A percentile compares a stretch with the other conserved stretches of the same genome.
These are phyloP conservation scores for Talaromyces funiculosus DNA, from an alignment of 2,329 filamentous ascomycete species.

Conservation along the genomic window DNA sequence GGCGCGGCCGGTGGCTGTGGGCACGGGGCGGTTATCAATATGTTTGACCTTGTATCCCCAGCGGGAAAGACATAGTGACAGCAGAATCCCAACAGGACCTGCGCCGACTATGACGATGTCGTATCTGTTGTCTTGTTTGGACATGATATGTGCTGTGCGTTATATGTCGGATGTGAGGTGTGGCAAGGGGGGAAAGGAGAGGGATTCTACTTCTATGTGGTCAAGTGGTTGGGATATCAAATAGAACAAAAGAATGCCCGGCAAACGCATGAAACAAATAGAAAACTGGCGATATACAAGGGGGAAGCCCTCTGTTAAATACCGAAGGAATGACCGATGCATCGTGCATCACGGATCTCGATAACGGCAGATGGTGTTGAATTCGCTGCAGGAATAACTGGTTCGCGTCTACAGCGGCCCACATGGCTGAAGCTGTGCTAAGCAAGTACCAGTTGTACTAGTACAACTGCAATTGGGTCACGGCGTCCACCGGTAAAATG, in stretches of 20 bases:
- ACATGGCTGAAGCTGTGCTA: background rate
- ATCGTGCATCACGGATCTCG: slow-evolving; percentile 5
- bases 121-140: slow-evolving; percentile 33
- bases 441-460: background rate
- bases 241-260: background rate
- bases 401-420: background rate
- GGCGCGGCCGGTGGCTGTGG: slow-evolving; percentile 77
- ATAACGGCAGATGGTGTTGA: slow-evolving; percentile 6
- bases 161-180: background rate
- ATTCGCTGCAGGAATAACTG: background rate
- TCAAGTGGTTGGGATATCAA: background rate
- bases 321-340: background rate
- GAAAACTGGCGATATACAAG: background rate
- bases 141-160: background rate
- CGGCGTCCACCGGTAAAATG: background rate
- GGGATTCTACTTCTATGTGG: background rate
- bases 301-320: background rate
- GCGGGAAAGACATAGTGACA: slow-evolving; percentile 79
- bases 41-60: slow-evolving; percentile 96
- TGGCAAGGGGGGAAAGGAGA: background rate
- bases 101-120: slow-evolving; percentile 80
- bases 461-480: no score
- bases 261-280: background rate
- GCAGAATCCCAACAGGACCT: slow-evolving; percentile 79
- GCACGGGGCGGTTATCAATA: slow-evolving; percentile 82